Conservation (phyloP, 1,284 basidiomycete species). For the Apiotrichum veenhuisii region DNA sequence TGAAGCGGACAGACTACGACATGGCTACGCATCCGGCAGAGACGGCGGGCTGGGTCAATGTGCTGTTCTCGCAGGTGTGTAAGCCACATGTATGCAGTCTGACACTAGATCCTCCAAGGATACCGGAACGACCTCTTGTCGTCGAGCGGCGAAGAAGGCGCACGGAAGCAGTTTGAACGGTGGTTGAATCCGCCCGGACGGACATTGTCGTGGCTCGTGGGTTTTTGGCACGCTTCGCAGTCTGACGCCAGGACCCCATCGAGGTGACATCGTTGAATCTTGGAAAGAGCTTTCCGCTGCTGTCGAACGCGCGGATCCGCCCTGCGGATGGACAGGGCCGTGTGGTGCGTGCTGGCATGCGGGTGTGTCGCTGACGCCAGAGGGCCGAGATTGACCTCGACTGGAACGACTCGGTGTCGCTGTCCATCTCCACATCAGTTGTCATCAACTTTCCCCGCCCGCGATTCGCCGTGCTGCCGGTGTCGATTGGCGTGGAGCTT, state of each 20-base stretch:
- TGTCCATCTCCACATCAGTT: slow-evolving; percentile 56
- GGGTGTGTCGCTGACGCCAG: slow-evolving; percentile 23
- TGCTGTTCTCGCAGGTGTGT: slow-evolving; percentile 55
- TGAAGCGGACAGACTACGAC: slow-evolving; percentile 55
- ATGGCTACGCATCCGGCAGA: slow-evolving; percentile 55
- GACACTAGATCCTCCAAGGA: slow-evolving; percentile 44
- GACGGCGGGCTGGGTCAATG: slow-evolving; percentile 57
- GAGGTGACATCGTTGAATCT: slow-evolving; percentile 56
- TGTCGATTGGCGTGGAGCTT: slow-evolving; percentile 55
- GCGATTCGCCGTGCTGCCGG: slow-evolving; percentile 57
- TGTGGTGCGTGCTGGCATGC: slow-evolving; percentile 44
- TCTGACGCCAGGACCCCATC: slow-evolving; percentile 50
- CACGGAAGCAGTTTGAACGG: slow-evolving; percentile 46
- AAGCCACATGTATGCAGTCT: slow-evolving; percentile 23
- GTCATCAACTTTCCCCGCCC: slow-evolving; percentile 57
- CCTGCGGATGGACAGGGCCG: slow-evolving; percentile 55
- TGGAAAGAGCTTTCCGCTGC: slow-evolving; percentile 54
- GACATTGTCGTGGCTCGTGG: slow-evolving; percentile 43
- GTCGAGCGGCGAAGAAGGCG: slow-evolving; percentile 50
- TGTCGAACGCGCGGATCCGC: slow-evolving; percentile 55
- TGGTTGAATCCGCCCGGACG: slow-evolving; percentile 47
- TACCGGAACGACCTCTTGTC: slow-evolving; percentile 49
- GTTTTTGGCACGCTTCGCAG: slow-evolving; percentile 5
- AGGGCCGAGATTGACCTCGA: slow-evolving; percentile 58
- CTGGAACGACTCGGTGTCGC: slow-evolving; percentile 54